phyloP scores from a whole-genome alignment of 345 rosid genomes.

The Moricandia moricandioides region DNA sequence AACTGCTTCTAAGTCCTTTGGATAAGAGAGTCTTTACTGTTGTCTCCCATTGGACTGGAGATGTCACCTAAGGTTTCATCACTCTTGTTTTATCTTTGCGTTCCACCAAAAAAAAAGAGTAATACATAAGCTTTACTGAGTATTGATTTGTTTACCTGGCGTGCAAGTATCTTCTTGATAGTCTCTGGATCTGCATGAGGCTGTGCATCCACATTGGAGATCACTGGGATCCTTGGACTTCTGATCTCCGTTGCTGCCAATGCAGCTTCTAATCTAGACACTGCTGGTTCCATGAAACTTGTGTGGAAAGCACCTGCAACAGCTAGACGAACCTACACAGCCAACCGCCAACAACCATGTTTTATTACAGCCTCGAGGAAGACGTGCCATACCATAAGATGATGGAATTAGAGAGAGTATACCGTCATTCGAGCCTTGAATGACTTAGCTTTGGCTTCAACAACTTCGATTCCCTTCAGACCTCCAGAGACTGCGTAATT shows the following conservation, averaged over 20 bases:
- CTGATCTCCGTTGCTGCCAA: constrained; percentile 69
- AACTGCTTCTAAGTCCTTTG: constrained; percentile 75
- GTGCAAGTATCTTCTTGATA: constrained; percentile 83
- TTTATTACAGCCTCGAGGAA: background rate
- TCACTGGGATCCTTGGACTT: constrained; percentile 88
- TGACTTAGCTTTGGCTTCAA: constrained; percentile 92
- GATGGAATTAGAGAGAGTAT: constrained; percentile 9
- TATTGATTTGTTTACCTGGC: constrained; percentile 50
- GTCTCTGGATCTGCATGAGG: constrained; percentile 90
- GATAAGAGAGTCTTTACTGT: constrained; percentile 73
- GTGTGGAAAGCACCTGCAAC: constrained; percentile 98
- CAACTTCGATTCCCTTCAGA: constrained; percentile 82
- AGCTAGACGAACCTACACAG: constrained; percentile 79
- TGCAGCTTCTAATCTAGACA: constrained; percentile 87
- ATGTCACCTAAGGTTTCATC: constrained; percentile 62
- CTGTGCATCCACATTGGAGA: constrained; percentile 92
- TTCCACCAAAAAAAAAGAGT: background rate
- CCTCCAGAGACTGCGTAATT: constrained; percentile 99
- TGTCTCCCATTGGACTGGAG: constrained; percentile 99
- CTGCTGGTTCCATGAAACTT: constrained; percentile 97
- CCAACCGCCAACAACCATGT: background rate
- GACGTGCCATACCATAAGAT: background rate
- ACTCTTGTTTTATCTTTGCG: background rate
- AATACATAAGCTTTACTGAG: background rate
- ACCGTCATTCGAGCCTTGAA: constrained; percentile 97